Evolutionary conservation across 352 stramenopile species (phyloP).

Genomic region (Saprolegnia diclina): DNA sequence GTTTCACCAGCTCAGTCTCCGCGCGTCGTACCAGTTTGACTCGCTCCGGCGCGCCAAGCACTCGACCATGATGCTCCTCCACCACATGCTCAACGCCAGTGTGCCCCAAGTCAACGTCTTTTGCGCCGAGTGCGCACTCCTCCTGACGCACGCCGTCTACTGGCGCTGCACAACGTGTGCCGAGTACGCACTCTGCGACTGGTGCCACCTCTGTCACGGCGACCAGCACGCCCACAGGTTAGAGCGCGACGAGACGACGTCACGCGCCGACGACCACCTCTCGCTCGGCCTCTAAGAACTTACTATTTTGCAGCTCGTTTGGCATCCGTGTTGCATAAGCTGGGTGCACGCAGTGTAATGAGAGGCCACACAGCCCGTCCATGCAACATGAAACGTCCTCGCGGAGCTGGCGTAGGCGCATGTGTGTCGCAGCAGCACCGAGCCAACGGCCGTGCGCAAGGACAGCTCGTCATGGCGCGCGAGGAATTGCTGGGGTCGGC

Average conservation of each 20-base stretch:
- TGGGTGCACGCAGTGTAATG: too few species aligned
- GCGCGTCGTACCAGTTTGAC: slow-evolving; percentile 80
- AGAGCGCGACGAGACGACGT: not conserved
- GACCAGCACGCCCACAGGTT: slow-evolving; percentile 39
- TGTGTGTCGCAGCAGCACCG: too few species aligned
- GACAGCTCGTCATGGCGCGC: too few species aligned
- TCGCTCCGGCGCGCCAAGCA: slow-evolving; percentile 83
- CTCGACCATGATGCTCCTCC: slow-evolving; percentile 87
- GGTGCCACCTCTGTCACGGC: slow-evolving; percentile 49
- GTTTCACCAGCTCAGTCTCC: slow-evolving; percentile 80
- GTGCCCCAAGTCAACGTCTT: slow-evolving; percentile 68
- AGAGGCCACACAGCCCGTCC: too few species aligned
- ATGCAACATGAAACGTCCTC: too few species aligned
- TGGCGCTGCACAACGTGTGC: slow-evolving; percentile 55
- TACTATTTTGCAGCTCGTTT: not conserved
- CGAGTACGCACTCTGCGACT: slow-evolving; percentile 62
- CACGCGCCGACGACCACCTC: not conserved
- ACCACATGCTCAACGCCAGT: slow-evolving; percentile 81
- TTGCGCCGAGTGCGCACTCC: slow-evolving; percentile 64
- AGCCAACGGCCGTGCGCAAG: too few species aligned
- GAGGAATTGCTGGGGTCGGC: too few species aligned
- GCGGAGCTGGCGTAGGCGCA: too few species aligned
- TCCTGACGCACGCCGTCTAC: slow-evolving; percentile 68
- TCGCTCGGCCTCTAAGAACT: not conserved
- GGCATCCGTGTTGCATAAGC: too few species aligned